Percentiles rank a stretch among this genome's conserved stretches.
phyloP scores from a whole-genome alignment of 495 filamentous ascomycete species.

The Penicillium subrubescens region DNA sequence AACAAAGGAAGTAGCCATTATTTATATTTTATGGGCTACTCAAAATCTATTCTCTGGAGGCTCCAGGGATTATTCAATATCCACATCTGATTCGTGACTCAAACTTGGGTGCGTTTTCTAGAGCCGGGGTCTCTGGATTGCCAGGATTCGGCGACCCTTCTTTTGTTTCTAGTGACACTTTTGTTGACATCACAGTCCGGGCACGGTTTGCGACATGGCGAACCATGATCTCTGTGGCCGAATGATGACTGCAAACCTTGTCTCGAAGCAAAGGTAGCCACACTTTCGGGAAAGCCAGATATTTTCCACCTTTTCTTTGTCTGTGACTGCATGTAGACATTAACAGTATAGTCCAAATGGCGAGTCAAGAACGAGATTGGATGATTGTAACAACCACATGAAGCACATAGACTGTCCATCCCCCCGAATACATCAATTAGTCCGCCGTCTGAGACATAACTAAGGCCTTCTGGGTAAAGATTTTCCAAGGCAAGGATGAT shows the following conservation, averaged over 20 bases:
- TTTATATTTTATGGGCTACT: not conserved
- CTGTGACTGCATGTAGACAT: not conserved
- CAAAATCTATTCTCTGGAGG: not conserved
- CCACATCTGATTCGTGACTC: not conserved
- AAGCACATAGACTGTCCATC: not conserved
- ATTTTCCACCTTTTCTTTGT: not conserved
- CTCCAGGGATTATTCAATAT: not conserved
- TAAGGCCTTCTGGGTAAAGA: not conserved
- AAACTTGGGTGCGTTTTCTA: not conserved
- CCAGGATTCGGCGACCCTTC: not conserved
- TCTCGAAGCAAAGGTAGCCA: not conserved
- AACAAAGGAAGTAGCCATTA: not conserved
- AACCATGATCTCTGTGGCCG: not conserved
- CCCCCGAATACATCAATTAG: not conserved
- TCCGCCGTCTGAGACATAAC: not conserved
- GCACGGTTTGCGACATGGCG: not conserved
- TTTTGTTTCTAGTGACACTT: not conserved
- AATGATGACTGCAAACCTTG: not conserved
- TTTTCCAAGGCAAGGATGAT: not conserved
- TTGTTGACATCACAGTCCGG: not conserved
- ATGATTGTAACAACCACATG: not conserved
- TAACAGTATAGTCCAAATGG: not conserved
- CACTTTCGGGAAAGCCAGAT: not conserved
- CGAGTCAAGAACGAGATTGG: not conserved
- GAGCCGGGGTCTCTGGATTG: not conserved